These are phyloP conservation scores for Penicillium sp. DNA, from an alignment of 2,329 filamentous ascomycete species.

Conservation along the genomic window DNA sequence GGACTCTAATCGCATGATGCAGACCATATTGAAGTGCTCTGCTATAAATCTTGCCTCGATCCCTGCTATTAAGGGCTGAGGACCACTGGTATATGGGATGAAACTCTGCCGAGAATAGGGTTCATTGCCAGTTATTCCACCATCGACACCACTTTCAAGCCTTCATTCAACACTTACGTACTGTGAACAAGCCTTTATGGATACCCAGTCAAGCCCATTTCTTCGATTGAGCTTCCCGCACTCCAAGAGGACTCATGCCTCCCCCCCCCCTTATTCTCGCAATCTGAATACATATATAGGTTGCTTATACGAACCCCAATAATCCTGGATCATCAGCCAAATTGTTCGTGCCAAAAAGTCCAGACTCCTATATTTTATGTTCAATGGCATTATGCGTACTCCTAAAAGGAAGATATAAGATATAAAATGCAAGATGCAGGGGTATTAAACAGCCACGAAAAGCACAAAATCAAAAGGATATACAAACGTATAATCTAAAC, in stretches of 20 bases:
- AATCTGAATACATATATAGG: neutral
- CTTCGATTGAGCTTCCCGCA: no score
- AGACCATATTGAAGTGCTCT: conserved; percentile 21
- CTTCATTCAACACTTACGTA: no score
- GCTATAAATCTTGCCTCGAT: conserved; percentile 17
- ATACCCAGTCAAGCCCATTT: neutral
- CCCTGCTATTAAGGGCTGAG: conserved; percentile 2
- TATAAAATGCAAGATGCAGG: neutral
- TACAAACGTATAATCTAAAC: neutral
- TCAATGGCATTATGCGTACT: no score
- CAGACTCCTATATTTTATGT: no score
- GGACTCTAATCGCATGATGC: conserved; percentile 84
- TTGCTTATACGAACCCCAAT: neutral
- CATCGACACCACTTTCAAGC: no score
- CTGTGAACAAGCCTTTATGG: neutral
- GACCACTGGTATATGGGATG: neutral
- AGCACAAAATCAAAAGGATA: neutral
- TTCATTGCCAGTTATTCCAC: neutral
- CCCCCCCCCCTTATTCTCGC: neutral
- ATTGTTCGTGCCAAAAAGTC: no score
- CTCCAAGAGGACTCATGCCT: no score
- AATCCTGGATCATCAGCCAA: no score
- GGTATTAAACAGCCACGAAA: neutral
- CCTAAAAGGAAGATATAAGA: neutral
- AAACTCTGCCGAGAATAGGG: neutral